Base-by-base conservation (phyloP, 208 protist species). In the Tritrichomonas musculus region DNA sequence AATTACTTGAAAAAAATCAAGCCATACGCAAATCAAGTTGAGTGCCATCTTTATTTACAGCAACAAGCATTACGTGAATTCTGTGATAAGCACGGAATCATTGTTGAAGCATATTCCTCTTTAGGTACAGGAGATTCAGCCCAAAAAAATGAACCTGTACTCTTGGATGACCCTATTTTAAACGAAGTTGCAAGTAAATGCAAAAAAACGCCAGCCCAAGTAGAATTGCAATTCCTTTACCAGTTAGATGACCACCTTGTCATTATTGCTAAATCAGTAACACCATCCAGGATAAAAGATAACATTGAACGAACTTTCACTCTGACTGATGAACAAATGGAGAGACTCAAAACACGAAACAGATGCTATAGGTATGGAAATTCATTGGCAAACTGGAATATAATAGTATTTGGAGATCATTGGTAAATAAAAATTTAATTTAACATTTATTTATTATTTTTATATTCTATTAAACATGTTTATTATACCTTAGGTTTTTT, bases 11-110 rank as follows among this genome's bases (percentile, higher is more conserved):
- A 22, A 92, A 41, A 57, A 57, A 53, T 92, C n/a, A 2, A 8
- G 2, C 77, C 77, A 22, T 50, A 50, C 60, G 47, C 50, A 64
- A 64, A 47, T 11, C 77, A 92, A 60, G 8, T 30, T n/a, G 77
- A 95, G 94, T 93, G 8, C 17, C 92, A 94, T 44, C 94, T 93
- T 39, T 94, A 94, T 69, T 55, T n/a, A 2, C 77, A 94, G 22
- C 94, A 94, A 36, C 39, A 64, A 20, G 69, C 92, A 93, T 47
- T 95, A 2, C 2, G 93, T 36, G 39, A 47, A 25, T 95, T 72
- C 66, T 69, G 57, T 39, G 33, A 94, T 0, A 60, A 92, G 30
- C 5, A 39, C 17, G 94, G 94, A 25, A 94, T 95, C 36, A 57
- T 49, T 39, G 14, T 93, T 36, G 93, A 20, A 39, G 94, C 82